phyloP scores from a whole-genome alignment of 2,329 filamentous ascomycete genomes.

The Hypocrella siamensis region DNA sequence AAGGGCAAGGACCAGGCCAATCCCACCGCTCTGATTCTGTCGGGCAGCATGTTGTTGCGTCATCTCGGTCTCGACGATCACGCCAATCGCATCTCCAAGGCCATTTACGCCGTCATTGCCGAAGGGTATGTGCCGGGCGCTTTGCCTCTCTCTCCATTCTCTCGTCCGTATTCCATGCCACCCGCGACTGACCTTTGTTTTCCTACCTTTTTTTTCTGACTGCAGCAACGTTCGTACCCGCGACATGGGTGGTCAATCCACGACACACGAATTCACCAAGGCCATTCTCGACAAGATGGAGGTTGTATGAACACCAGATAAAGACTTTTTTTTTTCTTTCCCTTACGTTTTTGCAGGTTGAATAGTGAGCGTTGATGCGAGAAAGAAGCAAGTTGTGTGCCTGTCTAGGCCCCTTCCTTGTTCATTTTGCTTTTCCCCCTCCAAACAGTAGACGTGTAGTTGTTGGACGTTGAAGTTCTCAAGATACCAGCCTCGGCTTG shows the following conservation, averaged over 20 bases:
- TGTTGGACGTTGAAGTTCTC: too few species aligned
- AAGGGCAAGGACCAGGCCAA: conserved; percentile 99
- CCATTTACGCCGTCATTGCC: conserved; percentile 61
- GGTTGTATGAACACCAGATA: too few species aligned
- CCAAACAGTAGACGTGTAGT: too few species aligned
- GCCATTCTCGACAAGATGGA: conserved; percentile 96
- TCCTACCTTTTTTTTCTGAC: neutral
- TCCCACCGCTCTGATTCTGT: conserved; percentile 89
- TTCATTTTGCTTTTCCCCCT: too few species aligned
- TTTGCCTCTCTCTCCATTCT: neutral
- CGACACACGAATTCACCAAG: conserved; percentile 88
- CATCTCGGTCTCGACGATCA: conserved; percentile 96
- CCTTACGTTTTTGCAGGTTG: too few species aligned
- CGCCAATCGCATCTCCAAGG: conserved; percentile 93
- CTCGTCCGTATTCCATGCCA: neutral
- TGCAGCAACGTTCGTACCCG: conserved; percentile 69
- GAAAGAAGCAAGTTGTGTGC: too few species aligned
- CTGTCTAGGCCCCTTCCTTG: too few species aligned
- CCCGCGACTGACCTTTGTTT: neutral
- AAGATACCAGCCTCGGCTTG: too few species aligned
- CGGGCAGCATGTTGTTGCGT: conserved; percentile 90
- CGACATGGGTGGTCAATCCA: conserved; percentile 86
- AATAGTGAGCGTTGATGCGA: too few species aligned
- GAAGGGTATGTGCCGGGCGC: conserved; percentile 53
- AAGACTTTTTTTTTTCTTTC: too few species aligned